Conservation (phyloP, 345 rosid species). For the Ailanthus altissimus region DNA sequence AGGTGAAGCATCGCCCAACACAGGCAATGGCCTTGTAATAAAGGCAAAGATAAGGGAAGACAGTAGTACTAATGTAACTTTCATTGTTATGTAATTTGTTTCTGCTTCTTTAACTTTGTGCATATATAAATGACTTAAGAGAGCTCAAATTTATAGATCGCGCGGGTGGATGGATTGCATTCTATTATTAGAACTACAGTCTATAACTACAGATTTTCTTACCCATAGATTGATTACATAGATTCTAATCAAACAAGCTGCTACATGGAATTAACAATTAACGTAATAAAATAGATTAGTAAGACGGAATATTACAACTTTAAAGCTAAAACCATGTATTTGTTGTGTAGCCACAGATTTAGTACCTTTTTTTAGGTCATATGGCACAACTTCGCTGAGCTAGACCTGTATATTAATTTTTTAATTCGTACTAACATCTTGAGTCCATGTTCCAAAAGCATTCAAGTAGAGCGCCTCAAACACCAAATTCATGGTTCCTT, state of each 20-base stretch:
- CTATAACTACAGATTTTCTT: background rate
- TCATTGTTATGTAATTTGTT: conserved; percentile 6
- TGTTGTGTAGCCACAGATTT: no score
- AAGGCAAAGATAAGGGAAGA: conserved; percentile 26
- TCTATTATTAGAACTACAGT: background rate
- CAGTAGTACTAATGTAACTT: background rate
- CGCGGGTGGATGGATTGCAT: background rate
- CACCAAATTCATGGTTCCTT: no score
- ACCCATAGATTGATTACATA: background rate
- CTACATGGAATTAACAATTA: no score
- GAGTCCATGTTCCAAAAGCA: no score
- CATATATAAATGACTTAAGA: background rate
- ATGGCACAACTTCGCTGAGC: no score
- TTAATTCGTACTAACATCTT: no score
- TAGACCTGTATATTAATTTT: no score
- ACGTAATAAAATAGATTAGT: no score
- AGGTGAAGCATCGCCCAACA: background rate
- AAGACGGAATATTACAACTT: no score
- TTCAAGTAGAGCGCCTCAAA: no score
- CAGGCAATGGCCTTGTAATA: conserved; percentile 5
- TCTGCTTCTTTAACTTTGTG: background rate
- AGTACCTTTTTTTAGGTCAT: no score
- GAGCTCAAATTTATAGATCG: background rate
- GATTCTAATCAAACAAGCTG: background rate
- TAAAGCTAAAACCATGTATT: no score